Base-by-base conservation (phyloP, 805 yeast genomes). In the Komagataella pastoris region DNA sequence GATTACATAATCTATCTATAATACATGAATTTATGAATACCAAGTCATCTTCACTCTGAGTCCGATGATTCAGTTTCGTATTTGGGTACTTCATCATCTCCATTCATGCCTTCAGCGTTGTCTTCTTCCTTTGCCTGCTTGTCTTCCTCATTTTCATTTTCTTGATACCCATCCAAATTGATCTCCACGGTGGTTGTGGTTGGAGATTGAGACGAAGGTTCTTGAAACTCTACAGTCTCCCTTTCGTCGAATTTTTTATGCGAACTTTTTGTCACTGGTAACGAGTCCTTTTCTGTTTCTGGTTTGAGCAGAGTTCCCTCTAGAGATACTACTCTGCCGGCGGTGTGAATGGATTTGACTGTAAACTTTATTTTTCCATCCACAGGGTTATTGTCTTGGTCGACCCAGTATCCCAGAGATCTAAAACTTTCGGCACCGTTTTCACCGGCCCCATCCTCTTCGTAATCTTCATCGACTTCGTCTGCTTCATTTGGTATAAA, bases 331-430 rank as follows among this genome's bases (percentile, higher is more conserved):
- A 88, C 83, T 65, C 81, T 84, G 7, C 96, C 95, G 5, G 90
- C 77, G 12, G 83, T 79, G 66, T 78, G 83, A 51, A 91, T 73
- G 24, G 81, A 73, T 62, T 83, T 85, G 47, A 91, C 79, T 2
- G 81, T 79, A 65, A 93, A 89, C 58, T 73, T 74, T 50, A 91
- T 66, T 65, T 88, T 88, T 3, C 96, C 97, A 57, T 85, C 96
- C 17, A 93, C 72, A 51, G 83, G 80, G 47, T 76, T 71, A 12
- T 84, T 95, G 52, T 79, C 71, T 47, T 73, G 85, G 64, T 91
- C 96, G 10, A 73, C 73, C 99, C 99, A 91, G 64, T 85, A 78
- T 1, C 99, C 99, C 57, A 86, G 71, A 0, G 89, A 82, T 53
- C 74, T 73, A 52, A 74, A 69, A 49, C 65, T 65, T 3, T 14